A percentile compares a stretch with the other conserved stretches of the same genome.
These are phyloP conservation scores for Parastagonospora avenae DNA, from an alignment of 2,329 filamentous ascomycete genomes.

Conservation along the genomic window DNA sequence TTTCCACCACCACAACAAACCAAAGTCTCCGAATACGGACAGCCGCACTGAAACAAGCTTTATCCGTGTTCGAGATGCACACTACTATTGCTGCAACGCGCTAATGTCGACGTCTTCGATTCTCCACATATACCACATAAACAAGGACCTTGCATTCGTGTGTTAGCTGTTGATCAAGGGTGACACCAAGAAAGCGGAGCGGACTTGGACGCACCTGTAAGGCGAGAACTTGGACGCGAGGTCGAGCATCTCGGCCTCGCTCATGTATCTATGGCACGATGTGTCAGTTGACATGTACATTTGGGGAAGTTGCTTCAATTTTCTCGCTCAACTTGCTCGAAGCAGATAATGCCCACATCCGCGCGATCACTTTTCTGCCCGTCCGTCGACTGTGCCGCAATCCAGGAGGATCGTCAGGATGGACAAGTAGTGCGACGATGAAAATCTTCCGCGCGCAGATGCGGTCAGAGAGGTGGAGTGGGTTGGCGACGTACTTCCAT, in stretches of 20 bases:
- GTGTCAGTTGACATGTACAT: not conserved
- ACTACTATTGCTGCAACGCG: constrained; percentile 45
- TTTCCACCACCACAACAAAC: no score
- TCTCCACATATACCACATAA: constrained; percentile 99
- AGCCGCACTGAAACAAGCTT: not conserved
- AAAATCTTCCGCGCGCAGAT: not conserved
- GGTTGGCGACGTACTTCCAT: constrained; percentile 67
- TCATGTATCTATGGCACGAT: constrained; percentile 69
- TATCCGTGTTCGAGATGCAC: no score
- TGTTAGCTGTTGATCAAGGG: not conserved
- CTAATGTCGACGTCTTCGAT: constrained; percentile 77
- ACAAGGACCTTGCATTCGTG: constrained; percentile 68
- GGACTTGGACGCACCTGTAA: constrained; percentile 64
- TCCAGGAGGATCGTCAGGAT: no score
- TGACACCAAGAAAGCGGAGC: constrained; percentile 4
- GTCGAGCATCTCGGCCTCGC: constrained; percentile 87
- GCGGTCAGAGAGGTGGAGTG: no score
- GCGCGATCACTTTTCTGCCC: no score
- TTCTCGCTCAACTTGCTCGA: no score
- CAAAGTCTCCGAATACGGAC: no score
- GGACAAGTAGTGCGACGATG: not conserved
- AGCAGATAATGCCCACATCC: no score
- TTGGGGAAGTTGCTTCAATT: no score
- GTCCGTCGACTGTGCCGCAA: no score
- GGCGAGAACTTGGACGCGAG: constrained; percentile 80